Conservation (phyloP, 1,284 basidiomycete species). For the Ceratobasidium sp. region DNA sequence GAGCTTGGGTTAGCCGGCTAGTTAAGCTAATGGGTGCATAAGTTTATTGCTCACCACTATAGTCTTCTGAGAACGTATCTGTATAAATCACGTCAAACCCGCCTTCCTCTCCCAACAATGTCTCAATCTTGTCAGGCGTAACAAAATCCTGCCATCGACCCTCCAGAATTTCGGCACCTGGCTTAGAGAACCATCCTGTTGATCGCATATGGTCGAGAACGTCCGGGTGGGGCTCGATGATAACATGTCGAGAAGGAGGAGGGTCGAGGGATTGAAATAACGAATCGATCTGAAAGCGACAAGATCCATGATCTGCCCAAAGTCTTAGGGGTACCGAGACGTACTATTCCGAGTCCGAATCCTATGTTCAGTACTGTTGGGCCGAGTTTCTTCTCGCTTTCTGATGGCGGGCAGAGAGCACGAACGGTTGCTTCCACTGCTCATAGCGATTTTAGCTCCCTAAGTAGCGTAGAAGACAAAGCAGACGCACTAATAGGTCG, state of each 20-base stretch:
- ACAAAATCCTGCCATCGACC: conserved; percentile 93
- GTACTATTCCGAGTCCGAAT: conserved; percentile 90
- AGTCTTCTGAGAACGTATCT: conserved; percentile 95
- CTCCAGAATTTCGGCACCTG: conserved; percentile 83
- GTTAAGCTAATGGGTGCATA: neutral
- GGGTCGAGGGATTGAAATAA: conserved; percentile 79
- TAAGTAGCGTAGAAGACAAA: too few relatives aligned
- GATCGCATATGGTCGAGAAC: conserved; percentile 83
- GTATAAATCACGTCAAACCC: conserved; percentile 93
- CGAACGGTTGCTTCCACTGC: conserved; percentile 67
- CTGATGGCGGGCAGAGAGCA: conserved; percentile 67
- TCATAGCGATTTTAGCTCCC: too few relatives aligned
- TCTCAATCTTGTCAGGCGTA: conserved; percentile 62
- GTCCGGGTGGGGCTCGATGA: conserved; percentile 95
- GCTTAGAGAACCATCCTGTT: conserved; percentile 79
- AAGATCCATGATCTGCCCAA: too few relatives aligned
- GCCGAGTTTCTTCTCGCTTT: conserved; percentile 57
- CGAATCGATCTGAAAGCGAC: conserved; percentile 75
- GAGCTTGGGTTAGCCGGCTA: neutral
- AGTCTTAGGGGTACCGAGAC: conserved; percentile 53
- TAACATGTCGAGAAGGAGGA: conserved; percentile 81
- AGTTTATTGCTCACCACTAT: conserved; percentile 66
- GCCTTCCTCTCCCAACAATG: conserved; percentile 65
- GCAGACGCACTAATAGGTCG: conserved; percentile 73
- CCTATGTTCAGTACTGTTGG: conserved; percentile 90